Percentiles rank a stretch among this genome's conserved stretches.
phyloP scores from a whole-genome alignment of 2,329 filamentous ascomycete genomes.

The Calcarisporium arbuscula region DNA sequence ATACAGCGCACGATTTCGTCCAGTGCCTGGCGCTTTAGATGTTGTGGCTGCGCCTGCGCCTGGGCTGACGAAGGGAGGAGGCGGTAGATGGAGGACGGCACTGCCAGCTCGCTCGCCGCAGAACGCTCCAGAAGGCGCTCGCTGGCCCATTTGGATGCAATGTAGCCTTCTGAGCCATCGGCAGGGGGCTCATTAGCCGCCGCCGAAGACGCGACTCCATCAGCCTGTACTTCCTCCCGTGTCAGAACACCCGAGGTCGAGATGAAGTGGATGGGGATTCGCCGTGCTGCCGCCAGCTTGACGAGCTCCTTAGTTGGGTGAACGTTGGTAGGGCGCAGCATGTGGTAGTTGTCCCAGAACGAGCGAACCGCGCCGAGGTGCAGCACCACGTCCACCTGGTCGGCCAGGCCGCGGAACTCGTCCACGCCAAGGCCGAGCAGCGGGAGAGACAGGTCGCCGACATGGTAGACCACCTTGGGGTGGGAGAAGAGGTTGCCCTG shows the following conservation, averaged over 20 bases:
- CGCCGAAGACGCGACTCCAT: conserved; percentile 9
- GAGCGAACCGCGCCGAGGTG: conserved; percentile 42
- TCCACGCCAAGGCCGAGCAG: conserved; percentile 15
- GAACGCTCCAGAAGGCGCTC: conserved; percentile 24
- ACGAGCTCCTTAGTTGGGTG: conserved; percentile 26
- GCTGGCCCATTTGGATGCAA: conserved; percentile 26
- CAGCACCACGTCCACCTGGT: conserved; percentile 36
- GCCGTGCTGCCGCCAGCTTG: conserved; percentile 16
- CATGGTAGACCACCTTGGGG: conserved; percentile 13
- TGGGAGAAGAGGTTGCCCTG: neutral
- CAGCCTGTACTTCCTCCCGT: neutral
- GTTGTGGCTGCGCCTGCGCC: neutral
- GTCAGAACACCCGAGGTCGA: conserved; percentile 16
- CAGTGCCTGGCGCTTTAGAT: neutral
- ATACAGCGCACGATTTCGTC: conserved; percentile 1
- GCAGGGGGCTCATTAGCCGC: conserved; percentile 9
- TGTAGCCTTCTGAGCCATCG: conserved; percentile 24
- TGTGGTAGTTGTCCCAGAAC: conserved; percentile 29
- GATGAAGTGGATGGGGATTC: conserved; percentile 23
- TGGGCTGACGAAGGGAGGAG: conserved; percentile 1
- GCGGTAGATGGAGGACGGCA: conserved; percentile 5
- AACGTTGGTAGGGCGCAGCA: conserved; percentile 28
- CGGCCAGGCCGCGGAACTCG: conserved; percentile 6
- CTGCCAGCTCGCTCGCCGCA: neutral
- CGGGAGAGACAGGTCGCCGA: conserved; percentile 20